Conservation (phyloP, 208 protist species). For the Strigomonas oncopelti region DNA sequence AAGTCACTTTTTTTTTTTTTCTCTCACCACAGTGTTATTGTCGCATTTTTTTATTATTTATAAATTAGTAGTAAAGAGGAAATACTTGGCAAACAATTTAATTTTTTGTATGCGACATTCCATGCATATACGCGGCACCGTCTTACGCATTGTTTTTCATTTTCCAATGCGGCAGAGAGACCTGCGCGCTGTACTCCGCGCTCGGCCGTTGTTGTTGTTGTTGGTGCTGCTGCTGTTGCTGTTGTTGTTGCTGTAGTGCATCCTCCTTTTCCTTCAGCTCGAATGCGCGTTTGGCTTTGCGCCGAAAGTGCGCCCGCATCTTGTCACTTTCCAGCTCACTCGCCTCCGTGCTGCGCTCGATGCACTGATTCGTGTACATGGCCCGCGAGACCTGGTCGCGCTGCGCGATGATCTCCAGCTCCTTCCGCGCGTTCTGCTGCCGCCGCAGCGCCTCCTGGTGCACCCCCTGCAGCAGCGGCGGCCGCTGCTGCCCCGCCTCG, state of each 20-base stretch:
- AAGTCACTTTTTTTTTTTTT: not conserved
- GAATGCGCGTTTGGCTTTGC: constrained; percentile 12
- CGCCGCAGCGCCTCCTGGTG: constrained; percentile 26
- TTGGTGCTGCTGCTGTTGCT: not conserved
- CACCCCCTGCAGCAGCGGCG: constrained; percentile 29
- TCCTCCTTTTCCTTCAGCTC: constrained; percentile 16
- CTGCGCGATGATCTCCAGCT: constrained; percentile 26
- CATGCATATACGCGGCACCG: no score
- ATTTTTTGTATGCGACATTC: no score
- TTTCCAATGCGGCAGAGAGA: no score
- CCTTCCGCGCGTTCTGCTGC: constrained; percentile 22
- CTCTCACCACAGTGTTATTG: no score
- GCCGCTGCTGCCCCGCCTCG: constrained; percentile 27
- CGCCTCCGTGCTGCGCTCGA: constrained; percentile 17
- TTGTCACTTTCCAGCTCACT: constrained; percentile 10
- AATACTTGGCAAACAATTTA: no score
- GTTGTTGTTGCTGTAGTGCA: not conserved
- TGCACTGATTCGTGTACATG: constrained; percentile 32
- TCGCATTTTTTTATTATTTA: no score
- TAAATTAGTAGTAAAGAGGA: no score
- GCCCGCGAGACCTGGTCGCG: constrained; percentile 31
- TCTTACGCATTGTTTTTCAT: no score
- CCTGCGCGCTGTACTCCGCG: not conserved
- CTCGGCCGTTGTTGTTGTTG: not conserved
- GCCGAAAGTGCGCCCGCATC: constrained; percentile 10